Conservation (phyloP, 1,284 basidiomycete genomes). For the Naganishia sp. region DNA sequence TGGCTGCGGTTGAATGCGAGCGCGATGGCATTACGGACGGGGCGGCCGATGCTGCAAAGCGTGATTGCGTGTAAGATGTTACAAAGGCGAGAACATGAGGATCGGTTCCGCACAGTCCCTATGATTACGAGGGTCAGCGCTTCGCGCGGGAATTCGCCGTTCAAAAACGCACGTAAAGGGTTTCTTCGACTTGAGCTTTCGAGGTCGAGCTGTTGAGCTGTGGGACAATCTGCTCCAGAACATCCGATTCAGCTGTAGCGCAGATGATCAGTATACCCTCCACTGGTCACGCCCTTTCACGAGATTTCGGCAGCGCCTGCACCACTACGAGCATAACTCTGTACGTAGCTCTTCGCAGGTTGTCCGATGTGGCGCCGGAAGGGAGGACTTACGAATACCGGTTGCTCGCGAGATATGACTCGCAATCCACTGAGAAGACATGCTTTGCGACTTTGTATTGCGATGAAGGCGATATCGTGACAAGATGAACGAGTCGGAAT, state of each 20-base stretch:
- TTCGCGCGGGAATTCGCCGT: neutral
- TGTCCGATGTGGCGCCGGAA: neutral
- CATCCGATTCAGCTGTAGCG: conserved; percentile 45
- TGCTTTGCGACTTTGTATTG: neutral
- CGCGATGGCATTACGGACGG: conserved; percentile 11
- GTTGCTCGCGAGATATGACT: conserved; percentile 14
- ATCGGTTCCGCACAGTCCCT: conserved; percentile 51
- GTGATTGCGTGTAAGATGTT: conserved; percentile 40
- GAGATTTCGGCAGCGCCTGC: no score
- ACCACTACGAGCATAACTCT: no score
- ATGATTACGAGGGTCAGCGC: conserved; percentile 12
- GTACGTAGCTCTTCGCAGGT: no score
- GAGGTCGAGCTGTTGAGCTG: conserved; percentile 45
- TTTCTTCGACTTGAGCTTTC: conserved; percentile 41
- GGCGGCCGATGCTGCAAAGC: conserved; percentile 31
- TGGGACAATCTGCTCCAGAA: conserved; percentile 47
- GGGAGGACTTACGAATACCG: conserved; percentile 22
- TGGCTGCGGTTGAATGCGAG: conserved; percentile 14
- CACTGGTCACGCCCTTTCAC: no score
- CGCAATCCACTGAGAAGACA: conserved; percentile 18
- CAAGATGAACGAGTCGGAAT: neutral
- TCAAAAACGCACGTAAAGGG: conserved; percentile 43
- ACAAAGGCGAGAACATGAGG: conserved; percentile 45
- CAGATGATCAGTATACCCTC: neutral
- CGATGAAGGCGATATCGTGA: neutral